A percentile compares a stretch with the other conserved stretches of the same genome.
These are phyloP conservation scores for Lentinula sp. DNA, from an alignment of 768 basidiomycete species.

Conservation along the genomic window DNA sequence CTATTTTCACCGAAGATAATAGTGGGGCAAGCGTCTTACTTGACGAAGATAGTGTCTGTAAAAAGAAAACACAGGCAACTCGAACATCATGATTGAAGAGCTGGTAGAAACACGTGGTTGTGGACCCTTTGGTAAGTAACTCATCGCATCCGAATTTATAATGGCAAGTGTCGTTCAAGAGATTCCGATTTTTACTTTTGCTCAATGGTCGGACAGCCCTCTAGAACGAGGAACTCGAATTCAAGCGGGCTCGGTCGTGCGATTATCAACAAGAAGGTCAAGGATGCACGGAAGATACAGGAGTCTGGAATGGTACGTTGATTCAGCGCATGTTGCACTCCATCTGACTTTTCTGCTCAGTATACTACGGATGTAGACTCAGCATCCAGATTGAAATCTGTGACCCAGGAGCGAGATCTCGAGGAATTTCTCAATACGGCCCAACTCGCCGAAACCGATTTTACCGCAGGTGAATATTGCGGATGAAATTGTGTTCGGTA, in stretches of 20 bases:
- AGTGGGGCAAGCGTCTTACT: constrained; percentile 32
- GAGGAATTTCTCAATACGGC: constrained; percentile 96
- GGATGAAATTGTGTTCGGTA: neutral
- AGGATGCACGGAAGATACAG: constrained; percentile 59
- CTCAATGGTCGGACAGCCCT: constrained; percentile 32
- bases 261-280: constrained; percentile 87
- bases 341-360: constrained; percentile 27
- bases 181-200: neutral
- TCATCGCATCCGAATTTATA: neutral
- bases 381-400: constrained; percentile 70
- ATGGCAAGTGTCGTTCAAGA: neutral
- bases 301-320: constrained; percentile 62
- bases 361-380: constrained; percentile 73
- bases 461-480: constrained; percentile 71
- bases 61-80: constrained; percentile 20
- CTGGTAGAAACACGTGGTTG: neutral
- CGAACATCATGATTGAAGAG: neutral
- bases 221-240: constrained; percentile 56
- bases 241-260: constrained; percentile 87
- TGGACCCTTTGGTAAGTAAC: neutral
- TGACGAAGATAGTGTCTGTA: constrained; percentile 39
- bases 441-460: constrained; percentile 90
- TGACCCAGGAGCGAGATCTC: constrained; percentile 93
- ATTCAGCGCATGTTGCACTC: constrained; percentile 6
- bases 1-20: constrained; percentile 34